phyloP scores from a whole-genome alignment of 1,284 basidiomycete genomes.

The Gomphus sp. region DNA sequence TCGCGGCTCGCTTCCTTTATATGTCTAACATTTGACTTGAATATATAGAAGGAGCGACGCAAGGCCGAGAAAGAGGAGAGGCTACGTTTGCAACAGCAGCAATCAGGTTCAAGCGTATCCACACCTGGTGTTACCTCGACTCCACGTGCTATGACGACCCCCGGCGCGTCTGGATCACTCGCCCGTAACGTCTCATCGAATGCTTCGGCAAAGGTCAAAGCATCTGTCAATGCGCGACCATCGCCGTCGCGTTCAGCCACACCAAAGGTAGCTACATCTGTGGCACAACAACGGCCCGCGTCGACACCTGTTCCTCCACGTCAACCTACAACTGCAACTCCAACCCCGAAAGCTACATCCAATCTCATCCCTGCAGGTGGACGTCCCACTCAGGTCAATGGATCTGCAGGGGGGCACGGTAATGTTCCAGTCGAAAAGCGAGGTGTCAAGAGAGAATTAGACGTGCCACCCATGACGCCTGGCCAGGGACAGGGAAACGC shows the following conservation, averaged over 20 bases:
- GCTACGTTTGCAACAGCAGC: slow-evolving; percentile 5
- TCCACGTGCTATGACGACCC: slow-evolving; percentile 4
- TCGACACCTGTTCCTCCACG: slow-evolving; percentile 14
- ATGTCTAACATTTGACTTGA: not conserved
- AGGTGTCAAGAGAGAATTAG: slow-evolving; percentile 14
- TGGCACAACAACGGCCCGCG: slow-evolving; percentile 6
- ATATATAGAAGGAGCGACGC: slow-evolving; percentile 58
- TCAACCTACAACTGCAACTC: slow-evolving; percentile 21
- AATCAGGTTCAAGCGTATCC: slow-evolving; percentile 1
- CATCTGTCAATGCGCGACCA: not conserved
- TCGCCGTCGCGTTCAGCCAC: slow-evolving; percentile 19
- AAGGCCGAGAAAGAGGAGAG: slow-evolving; percentile 46
- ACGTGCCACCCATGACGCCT: slow-evolving; percentile 18
- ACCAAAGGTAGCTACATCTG: slow-evolving; percentile 16
- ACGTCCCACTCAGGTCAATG: slow-evolving; percentile 13
- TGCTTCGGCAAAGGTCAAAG: slow-evolving; percentile 10
- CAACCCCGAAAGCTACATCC: slow-evolving; percentile 16
- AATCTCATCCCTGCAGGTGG: slow-evolving; percentile 16
- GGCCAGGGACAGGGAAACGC: slow-evolving; percentile 33
- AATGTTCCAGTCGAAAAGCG: slow-evolving; percentile 19
- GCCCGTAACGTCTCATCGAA: slow-evolving; percentile 9
- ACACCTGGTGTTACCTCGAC: slow-evolving; percentile 9
- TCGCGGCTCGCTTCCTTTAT: not conserved
- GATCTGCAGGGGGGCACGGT: slow-evolving; percentile 23
- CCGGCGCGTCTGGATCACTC: not conserved